Conservation (phyloP, 805 yeast species). For the Zygotorulaspora sp. region DNA sequence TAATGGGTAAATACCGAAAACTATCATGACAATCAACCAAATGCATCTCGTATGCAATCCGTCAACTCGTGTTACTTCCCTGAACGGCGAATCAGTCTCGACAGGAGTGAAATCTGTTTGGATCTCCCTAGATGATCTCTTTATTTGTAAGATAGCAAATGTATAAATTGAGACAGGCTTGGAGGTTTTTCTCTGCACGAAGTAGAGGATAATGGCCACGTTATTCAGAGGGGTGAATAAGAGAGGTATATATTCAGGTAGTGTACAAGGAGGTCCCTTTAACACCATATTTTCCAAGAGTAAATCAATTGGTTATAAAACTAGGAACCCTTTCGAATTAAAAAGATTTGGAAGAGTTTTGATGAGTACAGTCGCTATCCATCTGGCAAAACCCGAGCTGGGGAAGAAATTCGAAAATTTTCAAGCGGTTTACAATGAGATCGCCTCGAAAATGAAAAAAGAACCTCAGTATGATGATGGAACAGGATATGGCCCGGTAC, state of each 20-base stretch:
- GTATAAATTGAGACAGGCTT: too few species aligned
- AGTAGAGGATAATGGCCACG: too few species aligned
- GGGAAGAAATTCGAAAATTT: slow-evolving; percentile 44
- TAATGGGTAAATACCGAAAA: too few species aligned
- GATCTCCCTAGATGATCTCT: too few species aligned
- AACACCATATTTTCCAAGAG: slow-evolving; percentile 26
- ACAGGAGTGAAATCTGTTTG: too few species aligned
- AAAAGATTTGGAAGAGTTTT: slow-evolving; percentile 16
- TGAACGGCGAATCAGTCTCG: too few species aligned
- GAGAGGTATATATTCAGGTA: slow-evolving; percentile 19
- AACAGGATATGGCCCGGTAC: slow-evolving; percentile 68
- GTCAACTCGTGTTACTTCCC: too few species aligned
- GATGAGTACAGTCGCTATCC: slow-evolving; percentile 25
- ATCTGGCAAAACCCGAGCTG: slow-evolving; percentile 33
- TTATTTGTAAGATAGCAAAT: too few species aligned
- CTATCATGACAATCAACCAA: too few species aligned
- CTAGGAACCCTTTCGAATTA: slow-evolving; percentile 9
- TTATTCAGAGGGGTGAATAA: slow-evolving; percentile 17
- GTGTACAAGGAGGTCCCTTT: slow-evolving; percentile 32
- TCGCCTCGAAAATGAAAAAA: slow-evolving; percentile 56
- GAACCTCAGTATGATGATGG: slow-evolving; percentile 57
- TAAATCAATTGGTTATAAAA: slow-evolving; percentile 18
- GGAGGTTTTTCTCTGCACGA: too few species aligned
- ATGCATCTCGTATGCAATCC: too few species aligned
- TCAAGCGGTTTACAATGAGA: slow-evolving; percentile 65